Percentiles rank a stretch among this genome's conserved stretches.
These are phyloP conservation scores for Cynara cardunculus DNA, from an alignment of 129 eudicot genomes.

Conservation along the genomic window DNA sequence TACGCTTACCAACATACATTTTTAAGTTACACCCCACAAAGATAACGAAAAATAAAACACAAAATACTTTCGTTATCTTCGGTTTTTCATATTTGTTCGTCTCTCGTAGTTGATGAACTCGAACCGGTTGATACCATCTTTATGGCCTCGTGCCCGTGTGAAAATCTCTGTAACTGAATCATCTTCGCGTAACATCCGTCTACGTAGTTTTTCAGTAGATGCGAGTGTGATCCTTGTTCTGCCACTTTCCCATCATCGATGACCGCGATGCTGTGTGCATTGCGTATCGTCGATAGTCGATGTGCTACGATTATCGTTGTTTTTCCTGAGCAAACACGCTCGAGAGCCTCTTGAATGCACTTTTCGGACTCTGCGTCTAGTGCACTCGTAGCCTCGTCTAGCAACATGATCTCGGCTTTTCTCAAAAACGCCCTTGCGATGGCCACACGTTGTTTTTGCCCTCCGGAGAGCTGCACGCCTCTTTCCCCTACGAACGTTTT, in stretches of 20 bases:
- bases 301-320: constrained; percentile 85
- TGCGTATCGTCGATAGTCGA: constrained; percentile 74
- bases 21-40: constrained; percentile 29
- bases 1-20: constrained; percentile 41
- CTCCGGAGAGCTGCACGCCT: constrained; percentile 92
- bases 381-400: constrained; percentile 97
- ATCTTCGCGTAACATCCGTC: constrained; percentile 84
- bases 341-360: constrained; percentile 77
- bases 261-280: constrained; percentile 77
- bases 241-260: constrained; percentile 91
- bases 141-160: constrained; percentile 59
- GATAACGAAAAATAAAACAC: constrained; percentile 17
- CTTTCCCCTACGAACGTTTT: constrained; percentile 85
- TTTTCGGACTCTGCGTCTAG: constrained; percentile 90
- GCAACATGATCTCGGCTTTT: constrained; percentile 71
- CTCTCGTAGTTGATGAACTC: constrained; percentile 39
- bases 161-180: constrained; percentile 84
- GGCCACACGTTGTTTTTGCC: constrained; percentile 93
- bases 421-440: constrained; percentile 82
- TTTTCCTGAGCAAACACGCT: constrained; percentile 67
- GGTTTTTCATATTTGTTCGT: not conserved
- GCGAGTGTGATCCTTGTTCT: constrained; percentile 92
- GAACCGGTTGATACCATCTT: constrained; percentile 53
- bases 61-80: constrained; percentile 22
- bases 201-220: constrained; percentile 59